Base-by-base conservation (phyloP, 345 rosid species). In the Eucalyptus erythrocorys region DNA sequence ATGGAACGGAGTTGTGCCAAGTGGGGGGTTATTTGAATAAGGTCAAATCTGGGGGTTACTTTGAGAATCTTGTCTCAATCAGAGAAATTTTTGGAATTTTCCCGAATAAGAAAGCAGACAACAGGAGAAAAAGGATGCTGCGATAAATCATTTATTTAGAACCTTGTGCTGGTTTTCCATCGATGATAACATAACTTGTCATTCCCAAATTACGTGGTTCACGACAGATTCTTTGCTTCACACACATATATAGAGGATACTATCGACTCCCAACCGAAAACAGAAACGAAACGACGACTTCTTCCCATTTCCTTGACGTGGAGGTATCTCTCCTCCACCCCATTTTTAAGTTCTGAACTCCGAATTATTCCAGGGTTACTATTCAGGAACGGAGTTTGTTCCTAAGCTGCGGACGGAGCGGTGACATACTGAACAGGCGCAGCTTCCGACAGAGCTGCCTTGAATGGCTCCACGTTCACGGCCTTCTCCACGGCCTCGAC, bases 331-430 rank as follows among this genome's bases (percentile, higher is more conserved):
- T 34, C 26, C 43, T 71, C 43, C 13, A 37, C 81, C 81, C 45
- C 81, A n/a, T 15, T 17, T 11, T 34, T 3, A 76, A 40, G 84
- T 21, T 76, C 47, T 22, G 84, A 76, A 21, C 84, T 40, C 47
- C 84, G 42, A 10, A 21, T 76, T 76, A 76, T 76, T 76, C 84
- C 47, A 76, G 47, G 84, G 47, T 22, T 22, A 76, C 84, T 76
- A 71, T 34, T 71, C 81, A n/a, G 24, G 84, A 76, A 40, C 15
- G 47, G 84, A 76, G 84, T 40, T 21, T 22, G 15, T 40, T 30
- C 47, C 47, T 76, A 76, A 76, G 99, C 99, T 68, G 99, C 99
- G 4, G 98, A 95, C 26, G 99, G 97, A 43, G 97, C 96, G 1
- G 94, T 79, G 13, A 94, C 91, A 50, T 91, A 92, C 40, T 93